Base-by-base conservation (phyloP, 208 protist genomes). In the Trypanosoma conorhini region DNA sequence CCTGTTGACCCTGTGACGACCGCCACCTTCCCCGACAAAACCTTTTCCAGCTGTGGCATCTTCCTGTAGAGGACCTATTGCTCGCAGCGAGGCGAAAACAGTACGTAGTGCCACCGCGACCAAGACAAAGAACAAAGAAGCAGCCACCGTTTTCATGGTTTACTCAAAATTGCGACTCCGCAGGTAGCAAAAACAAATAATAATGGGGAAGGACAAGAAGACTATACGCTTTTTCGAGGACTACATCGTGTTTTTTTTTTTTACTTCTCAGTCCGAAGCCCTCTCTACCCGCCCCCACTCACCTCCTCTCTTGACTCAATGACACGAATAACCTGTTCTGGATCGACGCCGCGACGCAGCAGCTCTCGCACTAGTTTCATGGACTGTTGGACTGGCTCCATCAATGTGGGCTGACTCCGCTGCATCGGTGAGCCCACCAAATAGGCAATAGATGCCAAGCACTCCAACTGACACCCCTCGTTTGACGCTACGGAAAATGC, bases 371-470 rank as follows among this genome's bases (percentile, higher is more conserved):
- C 71, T 54, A 82, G 57, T 8, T 51, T 38, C 30, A 83, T 51
- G 42, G 64, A 58, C 21, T 31, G 13, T 31, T 75, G 71, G 3
- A 74, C 71, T 51, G 70, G 54, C 22, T 70, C 76, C 22, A 55
- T 51, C 5, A 70, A 62, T 0, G 71, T 59, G 15, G 83, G 79
- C 63, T 91, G 82, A 35, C 73, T 62, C 3, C 81, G 75, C 58
- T 89, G 87, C 17, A 94, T 73, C 17, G 88, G 88, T 5, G 85
- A 91, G 35, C 81, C 85, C 22, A 90, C 62, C 60, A 89, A 61
- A 67, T 87, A 89, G 28, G 83, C 85, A 62, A 88, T 70, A 15
- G 83, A 81, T 10, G 88, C 76, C 26, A 94, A 76, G 58, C 78
- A 83, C 17, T 91, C 88, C 21, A 88, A 55, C 57, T 83, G 65